phyloP scores from a whole-genome alignment of 2,329 filamentous ascomycete genomes.

The Diplodia scrobiculata region DNA sequence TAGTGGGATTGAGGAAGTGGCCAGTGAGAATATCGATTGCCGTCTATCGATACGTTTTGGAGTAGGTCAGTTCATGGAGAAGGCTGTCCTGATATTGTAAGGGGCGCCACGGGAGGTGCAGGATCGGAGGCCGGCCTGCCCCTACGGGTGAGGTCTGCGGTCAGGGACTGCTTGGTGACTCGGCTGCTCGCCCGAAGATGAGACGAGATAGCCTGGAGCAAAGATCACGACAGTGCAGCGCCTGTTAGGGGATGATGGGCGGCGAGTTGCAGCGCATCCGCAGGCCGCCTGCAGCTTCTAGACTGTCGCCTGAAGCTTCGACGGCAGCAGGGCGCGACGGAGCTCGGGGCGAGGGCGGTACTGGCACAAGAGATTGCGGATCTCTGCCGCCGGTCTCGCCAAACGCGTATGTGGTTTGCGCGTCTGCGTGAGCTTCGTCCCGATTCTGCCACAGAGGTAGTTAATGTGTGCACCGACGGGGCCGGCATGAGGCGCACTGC shows the following conservation, averaged over 20 bases:
- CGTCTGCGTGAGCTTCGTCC: constrained; percentile 11
- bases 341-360: constrained; percentile 16
- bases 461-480: background rate
- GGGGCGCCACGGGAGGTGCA: constrained; percentile 4
- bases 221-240: background rate
- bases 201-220: constrained; percentile 20
- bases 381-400: background rate
- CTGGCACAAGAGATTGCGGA: background rate
- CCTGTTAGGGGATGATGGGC: constrained; percentile 15
- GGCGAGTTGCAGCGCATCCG: constrained; percentile 11
- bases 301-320: constrained; percentile 13
- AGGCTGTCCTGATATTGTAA: constrained; percentile 20
- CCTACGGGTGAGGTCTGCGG: constrained; percentile 1
- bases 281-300: constrained; percentile 15
- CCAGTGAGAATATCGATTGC: constrained; percentile 23
- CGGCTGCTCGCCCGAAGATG: constrained; percentile 17
- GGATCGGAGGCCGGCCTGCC: constrained; percentile 10
- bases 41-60: constrained; percentile 26
- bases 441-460: background rate
- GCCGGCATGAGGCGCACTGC: constrained; percentile 7
- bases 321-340: constrained; percentile 6
- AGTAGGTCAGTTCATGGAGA: background rate
- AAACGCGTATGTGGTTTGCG: constrained; percentile 18
- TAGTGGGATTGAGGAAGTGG: constrained; percentile 6
- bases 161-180: constrained; percentile 14